Percentiles rank a stretch among this genome's conserved stretches.
phyloP scores from a whole-genome alignment of 1,284 basidiomycete species.

The Cutaneotrichosporon cutaneum region DNA sequence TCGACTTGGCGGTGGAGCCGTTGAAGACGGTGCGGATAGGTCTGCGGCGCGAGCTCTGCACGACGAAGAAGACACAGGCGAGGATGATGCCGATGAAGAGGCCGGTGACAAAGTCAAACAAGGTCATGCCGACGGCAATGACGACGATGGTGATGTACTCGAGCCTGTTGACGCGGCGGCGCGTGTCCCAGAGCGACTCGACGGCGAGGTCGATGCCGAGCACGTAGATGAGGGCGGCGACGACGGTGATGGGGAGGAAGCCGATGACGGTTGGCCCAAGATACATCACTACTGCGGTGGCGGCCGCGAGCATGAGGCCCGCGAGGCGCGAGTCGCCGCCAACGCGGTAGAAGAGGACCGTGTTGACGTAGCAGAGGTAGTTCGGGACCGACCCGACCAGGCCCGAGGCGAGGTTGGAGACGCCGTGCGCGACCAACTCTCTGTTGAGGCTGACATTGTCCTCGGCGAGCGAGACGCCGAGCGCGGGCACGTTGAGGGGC shows the following conservation, averaged over 20 bases:
- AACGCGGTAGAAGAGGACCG: conserved; percentile 88
- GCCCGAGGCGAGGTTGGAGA: conserved; percentile 83
- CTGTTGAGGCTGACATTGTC: conserved; percentile 88
- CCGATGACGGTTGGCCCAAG: conserved; percentile 72
- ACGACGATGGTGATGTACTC: conserved; percentile 59
- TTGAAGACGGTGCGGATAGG: conserved; percentile 79
- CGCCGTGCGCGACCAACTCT: conserved; percentile 89
- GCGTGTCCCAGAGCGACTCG: conserved; percentile 94
- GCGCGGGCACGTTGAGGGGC: conserved; percentile 86
- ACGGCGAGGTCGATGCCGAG: conserved; percentile 92
- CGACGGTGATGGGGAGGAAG: conserved; percentile 84
- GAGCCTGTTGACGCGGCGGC: conserved; percentile 76
- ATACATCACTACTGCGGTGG: conserved; percentile 70
- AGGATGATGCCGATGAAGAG: conserved; percentile 89
- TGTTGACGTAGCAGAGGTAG: conserved; percentile 72
- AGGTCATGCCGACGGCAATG: conserved; percentile 82
- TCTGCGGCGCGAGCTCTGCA: conserved; percentile 79
- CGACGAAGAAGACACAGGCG: conserved; percentile 93
- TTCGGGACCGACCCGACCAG: conserved; percentile 67
- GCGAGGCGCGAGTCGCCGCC: conserved; percentile 82
- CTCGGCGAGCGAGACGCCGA: conserved; percentile 88
- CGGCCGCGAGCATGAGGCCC: conserved; percentile 78
- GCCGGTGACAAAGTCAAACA: conserved; percentile 90
- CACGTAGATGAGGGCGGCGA: conserved; percentile 89
- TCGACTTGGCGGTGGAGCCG: conserved; percentile 79